A percentile compares a stretch with the other conserved stretches of the same genome.
These are phyloP conservation scores for Inonotus obliquus DNA, from an alignment of 1,284 basidiomycete genomes.

Conservation along the genomic window DNA sequence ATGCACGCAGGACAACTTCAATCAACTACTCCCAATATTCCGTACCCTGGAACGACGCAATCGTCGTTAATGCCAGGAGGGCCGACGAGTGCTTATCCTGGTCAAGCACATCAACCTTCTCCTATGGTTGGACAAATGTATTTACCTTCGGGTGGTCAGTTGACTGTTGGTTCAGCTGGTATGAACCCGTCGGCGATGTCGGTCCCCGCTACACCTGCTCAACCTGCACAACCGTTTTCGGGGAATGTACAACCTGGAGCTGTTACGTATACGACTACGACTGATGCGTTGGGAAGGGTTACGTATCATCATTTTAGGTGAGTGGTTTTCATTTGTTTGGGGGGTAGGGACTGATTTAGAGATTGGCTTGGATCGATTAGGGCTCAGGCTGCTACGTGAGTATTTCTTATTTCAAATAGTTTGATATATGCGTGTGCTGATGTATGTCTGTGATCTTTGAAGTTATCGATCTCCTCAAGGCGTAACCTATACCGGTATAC, in stretches of 20 bases:
- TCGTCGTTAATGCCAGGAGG: neutral
- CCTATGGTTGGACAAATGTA: constrained; percentile 3
- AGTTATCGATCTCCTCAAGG: constrained; percentile 71
- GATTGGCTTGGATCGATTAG: neutral
- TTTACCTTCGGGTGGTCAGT: constrained; percentile 4
- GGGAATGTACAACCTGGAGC: constrained; percentile 13
- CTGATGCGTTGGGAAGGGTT: constrained; percentile 12
- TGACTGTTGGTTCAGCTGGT: constrained; percentile 6
- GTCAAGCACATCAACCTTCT: neutral
- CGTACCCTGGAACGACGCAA: constrained; percentile 3
- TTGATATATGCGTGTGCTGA: neutral
- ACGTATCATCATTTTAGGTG: constrained; percentile 20
- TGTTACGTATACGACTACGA: constrained; percentile 19
- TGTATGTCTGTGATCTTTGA: constrained; percentile 39
- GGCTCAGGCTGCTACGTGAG: constrained; percentile 16
- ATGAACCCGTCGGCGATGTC: neutral
- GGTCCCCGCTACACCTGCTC: neutral
- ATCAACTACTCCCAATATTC: constrained; percentile 1
- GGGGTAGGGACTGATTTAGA: neutral
- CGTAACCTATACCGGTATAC: constrained; percentile 56
- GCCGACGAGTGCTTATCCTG: neutral
- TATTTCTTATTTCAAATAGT: neutral
- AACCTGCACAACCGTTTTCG: constrained; percentile 11
- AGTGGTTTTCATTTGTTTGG: neutral
- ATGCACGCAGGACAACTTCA: neutral